A percentile compares a stretch with the other conserved stretches of the same genome.
Evolutionary conservation across 2,329 filamentous ascomycete species (phyloP).

Genomic region (Scedosporium apiospermum): DNA sequence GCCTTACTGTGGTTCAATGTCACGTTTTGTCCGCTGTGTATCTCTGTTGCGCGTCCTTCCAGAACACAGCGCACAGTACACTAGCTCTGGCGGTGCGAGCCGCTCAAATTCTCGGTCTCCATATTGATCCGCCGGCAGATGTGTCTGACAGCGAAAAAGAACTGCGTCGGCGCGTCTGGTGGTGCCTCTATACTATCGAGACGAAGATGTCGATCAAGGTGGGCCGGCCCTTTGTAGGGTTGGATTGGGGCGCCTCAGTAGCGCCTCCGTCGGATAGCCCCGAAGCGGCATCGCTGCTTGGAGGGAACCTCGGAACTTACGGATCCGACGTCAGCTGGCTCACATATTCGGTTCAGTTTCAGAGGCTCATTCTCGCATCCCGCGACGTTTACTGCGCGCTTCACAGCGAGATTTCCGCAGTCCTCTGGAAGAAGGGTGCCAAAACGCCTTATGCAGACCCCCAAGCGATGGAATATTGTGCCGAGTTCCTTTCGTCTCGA

Average conservation of each 20-base stretch:
- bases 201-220: slow-evolving; percentile 33
- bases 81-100: slow-evolving; percentile 28
- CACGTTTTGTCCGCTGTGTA: slow-evolving; percentile 34
- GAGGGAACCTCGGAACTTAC: not conserved
- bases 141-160: slow-evolving; percentile 23
- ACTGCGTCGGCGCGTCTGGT: slow-evolving; percentile 38
- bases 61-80: slow-evolving; percentile 32
- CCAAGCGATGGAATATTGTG: not conserved
- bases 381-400: not conserved
- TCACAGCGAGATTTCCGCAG: not conserved
- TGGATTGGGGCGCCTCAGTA: not conserved
- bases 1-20: slow-evolving; percentile 37
- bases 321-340: slow-evolving; percentile 1
- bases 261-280: not conserved
- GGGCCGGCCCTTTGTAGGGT: slow-evolving; percentile 26
- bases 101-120: slow-evolving; percentile 34
- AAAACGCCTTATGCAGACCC: not conserved
- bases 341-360: not conserved
- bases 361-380: not conserved
- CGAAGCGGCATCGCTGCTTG: not conserved
- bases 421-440: not conserved
- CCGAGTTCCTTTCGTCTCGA: not conserved
- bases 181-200: slow-evolving; percentile 36
- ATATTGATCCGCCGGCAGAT: slow-evolving; percentile 27
- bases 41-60: slow-evolving; percentile 35